phyloP scores from a whole-genome alignment of 108 stramenopile genomes.

The Fragilariopsis cylindrus region DNA sequence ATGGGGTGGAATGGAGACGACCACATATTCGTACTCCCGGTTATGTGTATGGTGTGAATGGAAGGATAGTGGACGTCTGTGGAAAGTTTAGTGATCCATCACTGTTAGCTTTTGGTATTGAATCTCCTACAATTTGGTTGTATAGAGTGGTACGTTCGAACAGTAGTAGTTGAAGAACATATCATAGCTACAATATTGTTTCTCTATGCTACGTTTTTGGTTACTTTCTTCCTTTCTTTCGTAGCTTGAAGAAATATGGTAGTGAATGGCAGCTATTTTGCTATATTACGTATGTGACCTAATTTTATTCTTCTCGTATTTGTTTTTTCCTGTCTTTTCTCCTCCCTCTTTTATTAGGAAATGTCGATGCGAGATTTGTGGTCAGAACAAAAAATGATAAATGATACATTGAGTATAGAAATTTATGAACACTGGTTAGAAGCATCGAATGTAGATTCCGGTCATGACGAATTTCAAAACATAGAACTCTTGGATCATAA shows the following conservation, averaged over 20 bases:
- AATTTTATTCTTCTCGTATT: not conserved
- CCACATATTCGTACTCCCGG: conserved; percentile 59
- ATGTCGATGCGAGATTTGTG: conserved; percentile 21
- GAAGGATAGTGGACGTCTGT: conserved; percentile 39
- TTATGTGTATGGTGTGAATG: conserved; percentile 52
- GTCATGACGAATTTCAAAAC: conserved; percentile 36
- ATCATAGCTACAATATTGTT: no score
- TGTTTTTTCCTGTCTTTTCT: not conserved
- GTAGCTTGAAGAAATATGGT: no score
- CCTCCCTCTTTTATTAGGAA: not conserved
- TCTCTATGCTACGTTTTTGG: no score
- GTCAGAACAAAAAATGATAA: conserved; percentile 18
- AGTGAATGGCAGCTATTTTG: no score
- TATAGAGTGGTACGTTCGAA: conserved; percentile 38
- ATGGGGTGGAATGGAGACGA: conserved; percentile 40
- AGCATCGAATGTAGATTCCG: conserved; percentile 17
- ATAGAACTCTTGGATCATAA: conserved; percentile 36
- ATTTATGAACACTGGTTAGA: conserved; percentile 63
- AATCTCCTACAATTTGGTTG: conserved; percentile 34
- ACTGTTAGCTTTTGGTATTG: conserved; percentile 43
- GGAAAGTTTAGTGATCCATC: conserved; percentile 49
- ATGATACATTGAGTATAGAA: conserved; percentile 46
- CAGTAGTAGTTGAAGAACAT: no score
- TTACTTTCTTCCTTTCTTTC: no score
- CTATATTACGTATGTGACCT: no score